Base-by-base conservation (phyloP, 441 rosid genomes). In the Geranium incanum region DNA sequence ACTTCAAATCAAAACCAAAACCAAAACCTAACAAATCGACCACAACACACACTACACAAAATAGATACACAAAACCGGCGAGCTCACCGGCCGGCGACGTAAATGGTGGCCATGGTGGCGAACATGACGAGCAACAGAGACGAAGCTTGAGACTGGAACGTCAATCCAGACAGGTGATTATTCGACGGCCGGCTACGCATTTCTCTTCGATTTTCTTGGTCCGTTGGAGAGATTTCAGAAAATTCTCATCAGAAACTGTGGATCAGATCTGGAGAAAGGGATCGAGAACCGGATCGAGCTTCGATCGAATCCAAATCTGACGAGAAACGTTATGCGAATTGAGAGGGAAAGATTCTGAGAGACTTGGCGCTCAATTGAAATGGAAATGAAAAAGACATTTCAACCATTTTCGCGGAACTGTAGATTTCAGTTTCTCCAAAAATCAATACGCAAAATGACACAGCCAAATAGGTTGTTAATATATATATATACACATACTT, bases 11-110 rank as follows among this genome's bases (percentile, higher is more conserved):
- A 19, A 28, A 36, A 15, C 3, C 5, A 3, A 28, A 28, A 28
- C 3, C 33, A 28, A 28, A 28, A 28, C 7, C 11, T 1, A 21
- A 52, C 48, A 28, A 60, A 6, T 3, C 21, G 23, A 15, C 57
- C 57, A 4, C 16, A 11, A 0, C 52, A 7, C 3, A 33, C n/a
- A 67, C 39, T 68, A 68, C 4, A 1, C 18, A n/a, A 9, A 12
- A 15, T 18, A 59, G 60, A 41, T 38, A 3, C n/a, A 1, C n/a
- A 1, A 11, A 13, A 38, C 0, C 9, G 16, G 7, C 21, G 16
- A 74, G 77, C 77, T 74, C 68, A 93, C 98, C 97, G 86, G 80
- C 95, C 94, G 5, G 97, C 96, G 6, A 91, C 94, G 69, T 91
- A 91, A 70, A 89, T 76, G 43, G 98, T 78, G 75, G 96, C 93